Conservation (phyloP, 192 early-diverging fungal genomes). For the Chytriomyces sp. region DNA sequence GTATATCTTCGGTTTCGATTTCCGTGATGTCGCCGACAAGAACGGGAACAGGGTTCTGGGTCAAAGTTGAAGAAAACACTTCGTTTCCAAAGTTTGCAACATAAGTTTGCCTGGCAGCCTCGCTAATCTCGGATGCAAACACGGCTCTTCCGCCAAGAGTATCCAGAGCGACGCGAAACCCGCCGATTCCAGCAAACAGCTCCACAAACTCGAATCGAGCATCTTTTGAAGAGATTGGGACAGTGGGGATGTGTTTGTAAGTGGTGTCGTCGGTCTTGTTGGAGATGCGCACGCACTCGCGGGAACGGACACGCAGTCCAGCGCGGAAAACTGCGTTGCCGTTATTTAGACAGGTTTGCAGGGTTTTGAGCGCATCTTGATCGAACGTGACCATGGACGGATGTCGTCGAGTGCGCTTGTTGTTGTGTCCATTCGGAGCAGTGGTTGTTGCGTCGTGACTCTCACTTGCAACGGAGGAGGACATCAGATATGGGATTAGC, state of each 20-base stretch:
- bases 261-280: constrained; percentile 5
- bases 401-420: too few relatives aligned
- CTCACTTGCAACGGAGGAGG: not conserved
- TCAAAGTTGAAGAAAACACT: not conserved
- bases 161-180: constrained; percentile 21
- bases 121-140: constrained; percentile 22
- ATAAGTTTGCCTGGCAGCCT: constrained; percentile 14
- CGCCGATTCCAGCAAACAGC: constrained; percentile 25
- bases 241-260: constrained; percentile 3
- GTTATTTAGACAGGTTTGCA: not conserved
- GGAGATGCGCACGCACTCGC: not conserved
- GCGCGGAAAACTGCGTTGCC: not conserved
- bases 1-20: constrained; percentile 13
- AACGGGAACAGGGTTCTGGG: not conserved
- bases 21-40: constrained; percentile 23
- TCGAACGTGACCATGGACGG: too few relatives aligned
- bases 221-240: not conserved
- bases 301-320: not conserved
- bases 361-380: not conserved
- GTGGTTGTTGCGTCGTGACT: not conserved
- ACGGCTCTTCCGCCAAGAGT: constrained; percentile 9
- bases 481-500: not conserved
- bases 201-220: constrained; percentile 8
- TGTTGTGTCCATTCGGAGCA: not conserved
- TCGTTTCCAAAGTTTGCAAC: constrained; percentile 24